phyloP scores from a whole-genome alignment of 148 eudicot genomes.

The Camellia granthamiana region DNA sequence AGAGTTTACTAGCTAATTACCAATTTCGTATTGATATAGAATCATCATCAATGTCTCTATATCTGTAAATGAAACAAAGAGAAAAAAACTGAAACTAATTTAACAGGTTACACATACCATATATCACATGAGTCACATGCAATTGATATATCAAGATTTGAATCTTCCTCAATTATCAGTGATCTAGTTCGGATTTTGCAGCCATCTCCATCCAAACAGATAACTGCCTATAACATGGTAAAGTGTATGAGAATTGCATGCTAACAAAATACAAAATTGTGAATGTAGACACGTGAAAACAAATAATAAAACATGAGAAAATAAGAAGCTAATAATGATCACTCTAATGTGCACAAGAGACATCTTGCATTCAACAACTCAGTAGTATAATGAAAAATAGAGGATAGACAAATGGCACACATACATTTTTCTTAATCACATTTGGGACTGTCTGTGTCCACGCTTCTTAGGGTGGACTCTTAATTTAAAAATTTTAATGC shows the following conservation, averaged over 20 bases:
- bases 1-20: background rate
- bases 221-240: too few relatives aligned
- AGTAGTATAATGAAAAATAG: background rate
- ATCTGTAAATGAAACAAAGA: background rate
- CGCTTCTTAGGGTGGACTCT: too few relatives aligned
- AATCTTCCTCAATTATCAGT: constrained; percentile 53
- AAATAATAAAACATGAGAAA: too few relatives aligned
- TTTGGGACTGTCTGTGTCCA: background rate
- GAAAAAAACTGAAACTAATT: background rate
- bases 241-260: background rate
- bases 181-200: constrained; percentile 44
- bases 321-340: too few relatives aligned
- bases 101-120: constrained; percentile 44
- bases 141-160: constrained; percentile 75
- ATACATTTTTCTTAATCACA: background rate
- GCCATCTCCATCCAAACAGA: too few relatives aligned
- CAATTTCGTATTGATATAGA: background rate
- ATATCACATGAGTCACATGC: constrained; percentile 94
- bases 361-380: background rate
- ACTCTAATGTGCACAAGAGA: too few relatives aligned
- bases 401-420: background rate
- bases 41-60: background rate
- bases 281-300: too few relatives aligned
- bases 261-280: constrained; percentile 16
- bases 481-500: background rate